Evolutionary conservation across 768 basidiomycete species (phyloP).

Genomic region (Chalciporus piperatus): DNA sequence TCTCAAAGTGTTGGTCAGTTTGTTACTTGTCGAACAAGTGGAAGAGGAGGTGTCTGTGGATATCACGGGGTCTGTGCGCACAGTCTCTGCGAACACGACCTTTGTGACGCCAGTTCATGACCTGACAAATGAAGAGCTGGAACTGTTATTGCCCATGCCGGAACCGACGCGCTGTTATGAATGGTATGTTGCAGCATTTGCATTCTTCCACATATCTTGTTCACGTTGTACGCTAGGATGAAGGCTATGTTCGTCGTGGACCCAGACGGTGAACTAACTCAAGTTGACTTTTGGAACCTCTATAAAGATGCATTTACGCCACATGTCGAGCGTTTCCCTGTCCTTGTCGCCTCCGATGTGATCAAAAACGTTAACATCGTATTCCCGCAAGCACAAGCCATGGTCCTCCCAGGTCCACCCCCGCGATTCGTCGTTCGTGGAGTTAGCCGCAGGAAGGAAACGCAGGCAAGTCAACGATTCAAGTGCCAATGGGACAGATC

Average conservation of each 20-base stretch:
- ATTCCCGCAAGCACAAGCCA: constrained; percentile 83
- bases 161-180: constrained; percentile 84
- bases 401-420: constrained; percentile 71
- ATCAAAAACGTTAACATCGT: constrained; percentile 89
- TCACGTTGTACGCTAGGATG: constrained; percentile 65
- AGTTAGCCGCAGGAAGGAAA: constrained; percentile 65
- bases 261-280: constrained; percentile 78
- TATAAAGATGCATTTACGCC: constrained; percentile 83
- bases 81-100: constrained; percentile 51
- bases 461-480: constrained; percentile 57
- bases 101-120: constrained; percentile 56
- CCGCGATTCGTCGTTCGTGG: constrained; percentile 88
- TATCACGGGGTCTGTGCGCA: constrained; percentile 56
- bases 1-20: constrained; percentile 61
- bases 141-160: constrained; percentile 49
- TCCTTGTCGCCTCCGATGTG: constrained; percentile 86
- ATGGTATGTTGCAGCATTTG: constrained; percentile 49
- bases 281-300: constrained; percentile 93
- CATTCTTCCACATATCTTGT: background rate
- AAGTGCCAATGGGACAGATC: constrained; percentile 76
- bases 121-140: constrained; percentile 67
- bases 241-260: constrained; percentile 79
- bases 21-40: constrained; percentile 68
- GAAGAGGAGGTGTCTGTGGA: constrained; percentile 66
- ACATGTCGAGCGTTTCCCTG: constrained; percentile 49